Percentiles rank a stretch among this genome's conserved stretches.
Evolutionary conservation across 768 basidiomycete species (phyloP).

Genomic region (Hydnomerulius pinastri): DNA sequence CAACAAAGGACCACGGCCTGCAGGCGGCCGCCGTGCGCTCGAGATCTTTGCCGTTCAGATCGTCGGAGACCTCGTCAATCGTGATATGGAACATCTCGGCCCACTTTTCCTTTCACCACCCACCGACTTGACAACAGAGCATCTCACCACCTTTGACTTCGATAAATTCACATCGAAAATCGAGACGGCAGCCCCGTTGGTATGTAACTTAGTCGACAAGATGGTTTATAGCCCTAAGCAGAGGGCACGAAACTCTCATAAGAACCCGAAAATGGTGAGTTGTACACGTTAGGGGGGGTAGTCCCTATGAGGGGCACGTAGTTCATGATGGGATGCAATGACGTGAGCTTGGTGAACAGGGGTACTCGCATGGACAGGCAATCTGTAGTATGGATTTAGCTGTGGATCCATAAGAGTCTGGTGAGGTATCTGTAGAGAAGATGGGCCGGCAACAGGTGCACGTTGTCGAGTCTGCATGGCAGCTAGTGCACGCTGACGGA

Average conservation of each 20-base stretch:
- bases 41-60: slow-evolving; percentile 18
- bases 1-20: slow-evolving; percentile 13
- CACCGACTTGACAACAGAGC: slow-evolving; percentile 14
- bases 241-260: slow-evolving; percentile 10
- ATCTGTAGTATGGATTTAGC: no score
- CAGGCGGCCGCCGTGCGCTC: slow-evolving; percentile 17
- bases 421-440: no score
- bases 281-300: no score
- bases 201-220: slow-evolving; percentile 9
- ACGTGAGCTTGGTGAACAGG: no score
- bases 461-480: no score
- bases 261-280: slow-evolving; percentile 20
- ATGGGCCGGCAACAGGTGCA: no score
- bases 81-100: slow-evolving; percentile 14
- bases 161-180: not conserved
- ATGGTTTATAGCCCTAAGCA: slow-evolving; percentile 11
- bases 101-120: slow-evolving; percentile 4
- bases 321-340: no score
- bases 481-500: no score
- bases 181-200: not conserved
- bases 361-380: no score
- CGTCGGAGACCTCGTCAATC: not conserved
- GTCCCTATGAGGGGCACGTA: no score
- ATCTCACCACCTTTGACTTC: slow-evolving; percentile 14
- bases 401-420: no score